Conservation (phyloP, 2,329 filamentous ascomycete genomes). For the Didymella segeticola region DNA sequence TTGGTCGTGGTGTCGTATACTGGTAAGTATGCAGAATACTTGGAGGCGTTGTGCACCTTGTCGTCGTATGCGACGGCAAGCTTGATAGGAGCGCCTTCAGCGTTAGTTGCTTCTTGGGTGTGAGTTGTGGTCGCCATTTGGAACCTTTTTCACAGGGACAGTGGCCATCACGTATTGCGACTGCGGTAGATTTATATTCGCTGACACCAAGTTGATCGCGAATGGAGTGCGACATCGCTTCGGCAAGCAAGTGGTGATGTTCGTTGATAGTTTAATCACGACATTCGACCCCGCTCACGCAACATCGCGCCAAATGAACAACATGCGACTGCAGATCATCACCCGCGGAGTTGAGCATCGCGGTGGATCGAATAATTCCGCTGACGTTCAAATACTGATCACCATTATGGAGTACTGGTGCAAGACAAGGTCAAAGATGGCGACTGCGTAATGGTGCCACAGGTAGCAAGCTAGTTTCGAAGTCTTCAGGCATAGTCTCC, state of each 20-base stretch:
- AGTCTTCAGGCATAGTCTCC: no score
- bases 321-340: neutral
- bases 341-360: slow-evolving; percentile 43
- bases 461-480: no score
- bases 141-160: no score
- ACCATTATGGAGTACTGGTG: no score
- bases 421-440: no score
- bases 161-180: no score
- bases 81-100: slow-evolving; percentile 29
- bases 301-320: slow-evolving; percentile 20
- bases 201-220: no score
- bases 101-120: slow-evolving; percentile 26
- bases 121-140: slow-evolving; percentile 22
- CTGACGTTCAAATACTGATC: no score
- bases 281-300: slow-evolving; percentile 36
- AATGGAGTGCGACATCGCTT: neutral
- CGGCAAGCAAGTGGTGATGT: neutral
- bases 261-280: slow-evolving; percentile 23
- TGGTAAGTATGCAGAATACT: slow-evolving; percentile 46
- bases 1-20: slow-evolving; percentile 47
- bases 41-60: slow-evolving; percentile 35
- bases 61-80: slow-evolving; percentile 32
- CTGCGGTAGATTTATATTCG: no score
- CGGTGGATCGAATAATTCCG: no score
- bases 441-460: no score